A percentile compares a stretch with the other conserved stretches of the same genome.
Evolutionary conservation across 768 basidiomycete genomes (phyloP).

Genomic region (Leucocoprinus sp.): DNA sequence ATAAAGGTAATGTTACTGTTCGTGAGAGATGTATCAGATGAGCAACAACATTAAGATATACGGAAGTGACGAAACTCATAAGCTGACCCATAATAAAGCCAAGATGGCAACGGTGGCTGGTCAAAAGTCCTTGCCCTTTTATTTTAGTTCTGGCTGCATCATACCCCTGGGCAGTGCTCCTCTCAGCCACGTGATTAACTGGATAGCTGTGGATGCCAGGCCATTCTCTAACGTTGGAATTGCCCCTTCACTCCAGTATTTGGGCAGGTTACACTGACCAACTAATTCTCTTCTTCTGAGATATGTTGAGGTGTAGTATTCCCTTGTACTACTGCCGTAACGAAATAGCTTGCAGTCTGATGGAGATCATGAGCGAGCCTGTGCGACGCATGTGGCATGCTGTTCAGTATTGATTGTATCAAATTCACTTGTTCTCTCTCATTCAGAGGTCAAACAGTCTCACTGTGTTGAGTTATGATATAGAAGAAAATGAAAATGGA

Average conservation of each 20-base stretch:
- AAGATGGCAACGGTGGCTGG: neutral
- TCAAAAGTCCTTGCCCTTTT: neutral
- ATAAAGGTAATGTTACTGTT: neutral
- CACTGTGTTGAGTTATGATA: no score
- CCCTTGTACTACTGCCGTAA: no score
- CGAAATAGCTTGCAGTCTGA: no score
- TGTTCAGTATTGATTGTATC: no score
- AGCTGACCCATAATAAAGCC: neutral
- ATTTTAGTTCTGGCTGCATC: conserved; percentile 3
- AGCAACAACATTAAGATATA: neutral
- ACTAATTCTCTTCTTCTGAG: no score
- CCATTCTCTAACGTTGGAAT: neutral
- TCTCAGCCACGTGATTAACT: neutral
- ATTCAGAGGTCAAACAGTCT: no score
- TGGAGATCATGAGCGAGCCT: no score
- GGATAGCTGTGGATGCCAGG: neutral
- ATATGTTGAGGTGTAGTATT: no score
- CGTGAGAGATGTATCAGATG: neutral
- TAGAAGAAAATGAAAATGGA: no score
- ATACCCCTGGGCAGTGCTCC: conserved; percentile 1
- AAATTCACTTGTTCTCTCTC: no score
- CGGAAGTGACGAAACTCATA: conserved; percentile 1
- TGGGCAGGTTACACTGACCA: no score
- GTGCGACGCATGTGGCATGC: no score
- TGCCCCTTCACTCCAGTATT: neutral